These are phyloP conservation scores for Globisporangium paroecandrum DNA, from an alignment of 352 stramenopile species.

Conservation along the genomic window DNA sequence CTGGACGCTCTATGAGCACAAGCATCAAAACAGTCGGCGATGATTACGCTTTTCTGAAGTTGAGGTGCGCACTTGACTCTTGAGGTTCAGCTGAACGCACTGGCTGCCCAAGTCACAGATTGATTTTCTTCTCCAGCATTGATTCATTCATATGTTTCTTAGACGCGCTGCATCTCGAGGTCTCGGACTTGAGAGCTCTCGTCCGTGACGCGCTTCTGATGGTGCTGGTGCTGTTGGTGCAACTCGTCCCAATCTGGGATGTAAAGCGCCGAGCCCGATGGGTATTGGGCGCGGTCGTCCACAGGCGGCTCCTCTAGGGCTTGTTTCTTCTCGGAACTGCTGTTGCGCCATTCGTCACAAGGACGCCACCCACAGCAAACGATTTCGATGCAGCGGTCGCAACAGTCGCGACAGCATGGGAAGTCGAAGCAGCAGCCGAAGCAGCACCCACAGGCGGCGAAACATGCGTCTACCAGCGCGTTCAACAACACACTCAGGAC, in stretches of 20 bases:
- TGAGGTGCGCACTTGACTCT: background rate
- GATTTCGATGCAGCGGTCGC: too few relatives aligned
- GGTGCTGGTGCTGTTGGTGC: background rate
- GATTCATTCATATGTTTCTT: background rate
- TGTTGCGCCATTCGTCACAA: background rate
- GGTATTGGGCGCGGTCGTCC: background rate
- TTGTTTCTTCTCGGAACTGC: background rate
- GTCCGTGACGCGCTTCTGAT: background rate
- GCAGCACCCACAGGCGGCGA: too few relatives aligned
- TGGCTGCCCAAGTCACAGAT: background rate
- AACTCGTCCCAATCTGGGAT: background rate
- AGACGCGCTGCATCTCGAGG: slow-evolving; percentile 13
- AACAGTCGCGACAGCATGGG: too few relatives aligned
- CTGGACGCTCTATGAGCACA: background rate
- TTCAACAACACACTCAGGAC: too few relatives aligned
- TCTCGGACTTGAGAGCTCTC: background rate
- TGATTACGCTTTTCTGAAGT: background rate
- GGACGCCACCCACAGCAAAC: background rate
- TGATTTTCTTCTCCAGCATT: background rate
- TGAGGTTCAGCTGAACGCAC: background rate
- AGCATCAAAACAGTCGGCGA: background rate
- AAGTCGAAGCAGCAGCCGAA: too few relatives aligned
- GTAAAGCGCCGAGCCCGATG: background rate
- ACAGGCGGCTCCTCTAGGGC: background rate
- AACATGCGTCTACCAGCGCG: too few relatives aligned